phyloP scores from a whole-genome alignment of 345 rosid species.

The Draba incana region DNA sequence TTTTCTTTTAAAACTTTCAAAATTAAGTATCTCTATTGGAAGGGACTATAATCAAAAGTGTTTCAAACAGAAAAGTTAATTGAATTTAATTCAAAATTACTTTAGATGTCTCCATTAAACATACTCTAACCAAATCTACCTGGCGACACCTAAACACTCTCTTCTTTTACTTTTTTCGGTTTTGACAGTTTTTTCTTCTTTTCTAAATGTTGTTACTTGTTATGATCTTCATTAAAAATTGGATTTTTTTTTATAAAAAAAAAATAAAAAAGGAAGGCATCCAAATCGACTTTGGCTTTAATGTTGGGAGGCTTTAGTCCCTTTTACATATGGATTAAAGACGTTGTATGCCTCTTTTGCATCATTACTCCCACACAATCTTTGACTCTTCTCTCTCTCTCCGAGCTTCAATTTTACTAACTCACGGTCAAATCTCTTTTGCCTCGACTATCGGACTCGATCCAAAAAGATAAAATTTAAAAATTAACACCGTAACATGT shows the following conservation, averaged over 20 bases:
- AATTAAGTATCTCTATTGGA: too few relatives aligned
- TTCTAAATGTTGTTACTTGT: background rate
- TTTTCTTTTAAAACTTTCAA: too few relatives aligned
- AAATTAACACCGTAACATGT: constrained; percentile 11
- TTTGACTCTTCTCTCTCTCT: constrained; percentile 36
- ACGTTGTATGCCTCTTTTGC: constrained; percentile 38
- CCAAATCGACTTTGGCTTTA: constrained; percentile 43
- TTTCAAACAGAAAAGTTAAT: too few relatives aligned
- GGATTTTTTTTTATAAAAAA: background rate
- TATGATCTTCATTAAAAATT: constrained; percentile 3
- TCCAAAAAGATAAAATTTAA: constrained; percentile 14
- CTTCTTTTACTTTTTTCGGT: constrained; percentile 9
- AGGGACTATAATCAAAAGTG: too few relatives aligned
- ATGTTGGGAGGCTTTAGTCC: constrained; percentile 34
- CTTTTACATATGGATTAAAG: constrained; percentile 42
- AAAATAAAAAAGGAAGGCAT: constrained; percentile 32
- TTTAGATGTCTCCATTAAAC: too few relatives aligned
- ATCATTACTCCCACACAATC: constrained; percentile 45
- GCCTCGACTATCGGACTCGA: constrained; percentile 35
- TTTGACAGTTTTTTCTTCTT: constrained; percentile 16
- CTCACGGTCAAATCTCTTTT: constrained; percentile 30
- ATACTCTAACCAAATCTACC: constrained; percentile 27
- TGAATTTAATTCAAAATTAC: too few relatives aligned
- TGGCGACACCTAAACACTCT: constrained; percentile 42
- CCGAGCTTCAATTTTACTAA: constrained; percentile 14